Base-by-base conservation (phyloP, 768 basidiomycete species). In the Lanmaoa pseudosensibilis region DNA sequence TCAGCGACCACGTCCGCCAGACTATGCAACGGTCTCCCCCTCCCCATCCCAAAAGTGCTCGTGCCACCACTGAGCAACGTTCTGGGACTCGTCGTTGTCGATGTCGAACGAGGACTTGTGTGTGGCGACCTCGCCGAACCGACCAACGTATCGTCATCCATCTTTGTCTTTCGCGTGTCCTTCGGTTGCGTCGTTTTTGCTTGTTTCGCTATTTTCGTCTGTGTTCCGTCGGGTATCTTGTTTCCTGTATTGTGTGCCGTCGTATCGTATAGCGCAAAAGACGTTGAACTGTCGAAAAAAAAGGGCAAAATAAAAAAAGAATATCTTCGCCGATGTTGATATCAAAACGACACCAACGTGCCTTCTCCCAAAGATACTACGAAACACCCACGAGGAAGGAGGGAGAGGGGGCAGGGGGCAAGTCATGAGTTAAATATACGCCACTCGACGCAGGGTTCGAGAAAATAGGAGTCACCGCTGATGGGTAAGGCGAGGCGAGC, bases 1-100 rank as follows among this genome's bases (percentile, higher is more conserved):
- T 81, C 79, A 15, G 65, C 55, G 32, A 82, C 65, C 30, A 75
- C 76, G 51, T 82, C 80, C 21, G 80, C 65, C 32, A 82, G 60
- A 33, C 72, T 79, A 36, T 71, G 60, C 48, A 80, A 57, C 4
- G 71, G 75, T 54, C 78, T 69, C 54, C 73, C 70, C 55, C 76
- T 71, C 32, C 62, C 65, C 19, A 57, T 44, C 19, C 43, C 45
- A 9, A 63, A 30, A 1, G 54, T 13, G 23, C 46, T 36, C n/a
- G 46, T 48, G 0, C 58, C 53, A 25, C 54, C 50, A 8, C 55
- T 56, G 13, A 46, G 23, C 18, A 57, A 27, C 21, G 59, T 61
- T 40, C 9, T 50, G 1, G 62, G 65, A 38, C 55, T 62, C 4
- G 58, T 55, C 16, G 16, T 54, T 4, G 67, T 59, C 43, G 65